phyloP scores from a whole-genome alignment of 148 eudicot species.

The Arbutus unedo region DNA sequence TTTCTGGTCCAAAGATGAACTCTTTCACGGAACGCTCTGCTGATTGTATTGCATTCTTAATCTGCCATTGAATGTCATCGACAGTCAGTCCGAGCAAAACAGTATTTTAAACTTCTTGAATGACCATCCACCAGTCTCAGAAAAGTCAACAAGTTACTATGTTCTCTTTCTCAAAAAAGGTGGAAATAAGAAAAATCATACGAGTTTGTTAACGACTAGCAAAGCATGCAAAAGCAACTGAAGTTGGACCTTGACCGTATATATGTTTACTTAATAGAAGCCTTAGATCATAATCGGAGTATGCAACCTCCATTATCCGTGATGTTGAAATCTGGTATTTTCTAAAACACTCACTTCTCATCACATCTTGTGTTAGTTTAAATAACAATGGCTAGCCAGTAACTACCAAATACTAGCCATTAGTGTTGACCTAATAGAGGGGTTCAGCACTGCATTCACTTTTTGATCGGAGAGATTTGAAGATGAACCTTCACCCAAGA shows the following conservation, averaged over 20 bases:
- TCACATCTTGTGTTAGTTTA: background rate
- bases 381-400: background rate
- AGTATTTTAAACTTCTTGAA: background rate
- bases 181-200: background rate
- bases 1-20: slow-evolving; percentile 52
- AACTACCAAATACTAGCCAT: background rate
- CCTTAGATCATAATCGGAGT: background rate
- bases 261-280: too few species aligned
- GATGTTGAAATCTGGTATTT: background rate
- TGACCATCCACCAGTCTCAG: background rate
- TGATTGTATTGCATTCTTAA: slow-evolving; percentile 56
- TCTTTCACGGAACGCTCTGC: slow-evolving; percentile 63
- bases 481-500: too few species aligned
- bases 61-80: slow-evolving; percentile 36
- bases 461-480: background rate
- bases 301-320: background rate
- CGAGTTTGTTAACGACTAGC: background rate
- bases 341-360: background rate
- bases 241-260: too few species aligned
- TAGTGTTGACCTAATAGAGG: background rate
- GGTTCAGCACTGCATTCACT: background rate
- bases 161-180: background rate
- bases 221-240: background rate
- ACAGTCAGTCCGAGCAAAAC: background rate
- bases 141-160: background rate